Evolutionary conservation across 805 yeast genomes (phyloP), one percentile per base, ranked within the genome.

Genomic region (Citeromyces matritensis): DNA sequence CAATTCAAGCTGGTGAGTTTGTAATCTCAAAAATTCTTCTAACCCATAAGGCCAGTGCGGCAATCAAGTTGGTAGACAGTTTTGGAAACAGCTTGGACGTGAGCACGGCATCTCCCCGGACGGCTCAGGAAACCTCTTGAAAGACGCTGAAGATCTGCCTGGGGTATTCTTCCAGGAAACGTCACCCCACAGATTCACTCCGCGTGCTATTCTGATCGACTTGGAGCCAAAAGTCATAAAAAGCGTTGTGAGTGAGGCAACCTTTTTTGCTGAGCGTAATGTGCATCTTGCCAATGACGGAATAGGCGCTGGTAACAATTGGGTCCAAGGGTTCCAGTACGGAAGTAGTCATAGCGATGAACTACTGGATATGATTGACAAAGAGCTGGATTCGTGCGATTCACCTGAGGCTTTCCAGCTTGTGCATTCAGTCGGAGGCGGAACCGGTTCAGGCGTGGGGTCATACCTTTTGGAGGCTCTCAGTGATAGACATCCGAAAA

Each of bases 361-460:
- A n/a, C 58, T 93, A 26, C 41, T 81, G 34, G 88, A 84, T 42
- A 71, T 85, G 66, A 64, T 91, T 15, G 95, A 85, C 45, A 65
- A 91, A 34, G 96, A 91, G 44, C 64, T 85, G 26, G 99, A 91
- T 46, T 75, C 80, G 23, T 77, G 94, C 41, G 97, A 93, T 39
- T 78, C 78, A 34, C 57, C 85, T 33, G 91, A 86, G 40, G 94
- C 93, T 4, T 91, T 91, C 51, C 94, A 85, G 58, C 56, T 91
- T 40, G 52, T 86, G 32, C 98, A 91, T 53, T 80, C 95, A 4
- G 94, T 91, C 4, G 97, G 96, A 0, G 99, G 99, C 24, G 99
- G 99, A 26, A 91, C 98, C 0, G 99, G 99, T 0, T 81, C 95
- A 0, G 98, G 99, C 3, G 70, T 85, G 24, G 98, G 98, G 1